Percentiles rank a stretch among this genome's conserved stretches.
These are phyloP conservation scores for Paecilomyces sp. DNA, from an alignment of 2,329 filamentous ascomycete species.

Conservation along the genomic window DNA sequence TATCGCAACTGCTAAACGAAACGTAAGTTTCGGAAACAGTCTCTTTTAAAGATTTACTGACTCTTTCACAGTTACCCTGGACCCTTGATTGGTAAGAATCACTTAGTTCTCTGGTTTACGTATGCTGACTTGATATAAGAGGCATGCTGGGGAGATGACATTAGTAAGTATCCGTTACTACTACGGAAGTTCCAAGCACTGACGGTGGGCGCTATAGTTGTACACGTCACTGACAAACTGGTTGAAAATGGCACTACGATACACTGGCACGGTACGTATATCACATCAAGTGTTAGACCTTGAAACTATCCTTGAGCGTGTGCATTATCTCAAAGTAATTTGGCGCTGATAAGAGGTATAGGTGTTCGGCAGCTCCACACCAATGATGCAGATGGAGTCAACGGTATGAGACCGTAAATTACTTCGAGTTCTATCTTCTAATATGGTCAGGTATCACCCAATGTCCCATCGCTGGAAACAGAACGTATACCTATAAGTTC, in stretches of 20 bases:
- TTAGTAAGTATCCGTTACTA: neutral
- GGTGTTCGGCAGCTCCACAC: conserved; percentile 1
- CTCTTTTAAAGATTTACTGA: neutral
- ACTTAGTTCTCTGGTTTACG: neutral
- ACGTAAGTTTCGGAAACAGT: neutral
- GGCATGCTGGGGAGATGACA: neutral
- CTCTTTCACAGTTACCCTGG: neutral
- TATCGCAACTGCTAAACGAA: neutral
- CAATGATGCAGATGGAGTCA: conserved; percentile 1
- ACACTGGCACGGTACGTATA: conserved; percentile 8
- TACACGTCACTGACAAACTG: conserved; percentile 2
- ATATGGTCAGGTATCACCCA: neutral
- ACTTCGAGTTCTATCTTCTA: neutral
- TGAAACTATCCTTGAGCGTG: neutral
- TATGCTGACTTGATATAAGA: neutral
- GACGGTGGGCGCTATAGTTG: neutral
- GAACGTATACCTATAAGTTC: conserved; percentile 16
- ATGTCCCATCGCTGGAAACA: neutral
- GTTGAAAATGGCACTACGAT: conserved; percentile 7
- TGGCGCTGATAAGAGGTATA: neutral
- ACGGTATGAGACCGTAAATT: neutral
- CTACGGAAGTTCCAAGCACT: neutral
- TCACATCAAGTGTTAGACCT: neutral
- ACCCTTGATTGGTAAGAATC: neutral
- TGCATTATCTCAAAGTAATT: neutral